Evolutionary conservation across 306 rosid genomes (phyloP).

Genomic region (Castanea crenata): DNA sequence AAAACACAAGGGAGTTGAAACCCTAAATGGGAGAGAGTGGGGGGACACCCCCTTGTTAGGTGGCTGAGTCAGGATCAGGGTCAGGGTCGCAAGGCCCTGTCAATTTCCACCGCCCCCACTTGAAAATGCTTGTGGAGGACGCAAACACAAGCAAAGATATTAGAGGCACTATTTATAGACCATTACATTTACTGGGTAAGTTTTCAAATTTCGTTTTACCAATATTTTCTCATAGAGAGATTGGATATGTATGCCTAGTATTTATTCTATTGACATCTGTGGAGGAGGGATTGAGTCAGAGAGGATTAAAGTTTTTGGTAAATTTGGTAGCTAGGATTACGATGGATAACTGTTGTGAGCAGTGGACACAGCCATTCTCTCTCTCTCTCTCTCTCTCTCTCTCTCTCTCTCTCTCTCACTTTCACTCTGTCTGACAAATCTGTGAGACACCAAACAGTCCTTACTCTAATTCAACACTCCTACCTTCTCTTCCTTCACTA

Average conservation of each 20-base stretch:
- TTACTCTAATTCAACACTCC: neutral
- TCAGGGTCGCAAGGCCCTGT: constrained; percentile 31
- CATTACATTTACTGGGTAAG: constrained; percentile 26
- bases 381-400: neutral
- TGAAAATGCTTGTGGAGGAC: constrained; percentile 53
- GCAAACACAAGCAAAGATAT: constrained; percentile 29
- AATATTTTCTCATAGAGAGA: constrained; percentile 21
- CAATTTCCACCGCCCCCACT: constrained; percentile 50
- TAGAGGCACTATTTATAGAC: neutral
- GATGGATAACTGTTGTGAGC: constrained; percentile 59
- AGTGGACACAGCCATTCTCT: neutral
- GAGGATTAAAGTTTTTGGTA: constrained; percentile 47
- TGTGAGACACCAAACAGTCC: constrained; percentile 3
- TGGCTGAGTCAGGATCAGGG: constrained; percentile 10
- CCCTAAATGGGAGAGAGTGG: constrained; percentile 22
- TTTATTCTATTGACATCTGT: constrained; percentile 45
- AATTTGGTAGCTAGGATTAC: constrained; percentile 62
- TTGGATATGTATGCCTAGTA: neutral
- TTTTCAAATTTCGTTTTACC: constrained; percentile 21
- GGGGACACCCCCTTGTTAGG: neutral
- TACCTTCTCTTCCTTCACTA: neutral
- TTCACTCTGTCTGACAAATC: constrained; percentile 5
- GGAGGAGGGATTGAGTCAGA: constrained; percentile 42
- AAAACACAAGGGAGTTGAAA: constrained; percentile 22
- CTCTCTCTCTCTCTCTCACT: neutral